Evolutionary conservation across 257 asterid genomes (phyloP), one percentile per base, ranked within the genome.

Genomic region (Ballota nigra): DNA sequence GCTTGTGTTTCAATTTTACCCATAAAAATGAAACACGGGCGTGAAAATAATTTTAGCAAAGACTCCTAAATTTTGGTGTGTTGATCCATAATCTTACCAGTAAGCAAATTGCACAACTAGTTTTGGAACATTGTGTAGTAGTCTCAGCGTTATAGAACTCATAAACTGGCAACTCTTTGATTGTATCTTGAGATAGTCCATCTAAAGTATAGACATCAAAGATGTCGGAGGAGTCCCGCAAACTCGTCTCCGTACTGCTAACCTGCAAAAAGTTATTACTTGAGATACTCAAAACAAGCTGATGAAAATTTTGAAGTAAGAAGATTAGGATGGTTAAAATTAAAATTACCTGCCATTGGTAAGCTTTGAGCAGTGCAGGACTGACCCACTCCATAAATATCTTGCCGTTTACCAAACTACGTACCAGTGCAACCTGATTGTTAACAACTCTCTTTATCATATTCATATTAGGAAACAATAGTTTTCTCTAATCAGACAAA

Each of bases 341-440:
- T 47, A 38, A 16, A 9, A 74, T 74, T 80, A 89, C 97, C 81
- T 89, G 97, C 93, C 91, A 89, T 45, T 86, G 96, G 60, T 89
- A 91, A 34, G 97, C 97, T 80, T 83, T 85, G 5, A 91, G 89
- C 64, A 91, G 73, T 47, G 95, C 95, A 68, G 91, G 93, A 55
- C 89, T 75, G 65, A 91, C 97, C 96, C 95, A 91, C 74, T 91
- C 97, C 90, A 84, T 86, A 78, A 81, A 89, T 82, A 86, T 80
- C 83, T 89, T 86, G 70, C 95, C 97, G 40, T 89, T 78, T 18
- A 89, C 77, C 36, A 89, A 86, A 74, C 97, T 91, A 16, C 81
- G 45, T 33, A 89, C 61, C 7, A 91, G 73, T 23, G 97, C 96
- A 74, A 87, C 87, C 97, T 91, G 87, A 23, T n/a, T n/a, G n/a